Percentiles rank a stretch among this genome's conserved stretches.
Conservation (phyloP, 2,329 filamentous ascomycete species). For the Botrytis sinoallii region DNA sequence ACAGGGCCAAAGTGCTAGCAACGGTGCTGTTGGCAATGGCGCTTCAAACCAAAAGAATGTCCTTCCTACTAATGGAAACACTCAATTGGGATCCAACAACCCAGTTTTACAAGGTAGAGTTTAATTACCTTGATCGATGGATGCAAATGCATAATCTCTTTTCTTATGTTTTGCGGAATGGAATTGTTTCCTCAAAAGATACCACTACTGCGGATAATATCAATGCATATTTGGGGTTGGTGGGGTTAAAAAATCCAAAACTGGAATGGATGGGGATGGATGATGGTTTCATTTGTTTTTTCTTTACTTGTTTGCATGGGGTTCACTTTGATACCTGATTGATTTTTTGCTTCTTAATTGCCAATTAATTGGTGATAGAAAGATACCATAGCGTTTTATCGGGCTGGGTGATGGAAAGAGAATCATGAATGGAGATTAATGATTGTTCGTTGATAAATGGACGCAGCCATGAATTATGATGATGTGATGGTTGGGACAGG, state of each 20-base stretch:
- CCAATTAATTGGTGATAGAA: not conserved
- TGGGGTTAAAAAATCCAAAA: conserved; percentile 2
- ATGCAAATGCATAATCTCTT: not conserved
- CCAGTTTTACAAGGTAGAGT: conserved; percentile 19
- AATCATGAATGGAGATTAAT: not conserved
- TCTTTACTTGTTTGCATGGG: not conserved
- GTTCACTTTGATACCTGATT: conserved; percentile 9
- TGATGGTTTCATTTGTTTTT: conserved; percentile 16
- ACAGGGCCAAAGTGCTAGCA: not conserved
- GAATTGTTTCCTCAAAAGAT: conserved; percentile 21
- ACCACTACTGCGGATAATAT: conserved; percentile 21
- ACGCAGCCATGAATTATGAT: conserved; percentile 4
- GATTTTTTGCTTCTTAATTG: conserved; percentile 9
- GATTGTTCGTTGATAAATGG: not conserved
- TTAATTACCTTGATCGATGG: not conserved
- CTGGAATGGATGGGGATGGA: not conserved
- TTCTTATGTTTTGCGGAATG: conserved; percentile 12
- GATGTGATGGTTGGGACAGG: conserved; percentile 6
- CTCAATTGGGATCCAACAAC: conserved; percentile 23
- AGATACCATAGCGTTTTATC: conserved; percentile 9
- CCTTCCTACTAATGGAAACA: conserved; percentile 7
- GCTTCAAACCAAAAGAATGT: conserved; percentile 5
- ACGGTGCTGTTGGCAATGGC: conserved; percentile 8
- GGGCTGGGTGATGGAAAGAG: not conserved
- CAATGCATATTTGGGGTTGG: conserved; percentile 14